These are phyloP conservation scores for Rhizoclosmatium globosum DNA, from an alignment of 192 early-diverging fungal genomes.

Conservation along the genomic window DNA sequence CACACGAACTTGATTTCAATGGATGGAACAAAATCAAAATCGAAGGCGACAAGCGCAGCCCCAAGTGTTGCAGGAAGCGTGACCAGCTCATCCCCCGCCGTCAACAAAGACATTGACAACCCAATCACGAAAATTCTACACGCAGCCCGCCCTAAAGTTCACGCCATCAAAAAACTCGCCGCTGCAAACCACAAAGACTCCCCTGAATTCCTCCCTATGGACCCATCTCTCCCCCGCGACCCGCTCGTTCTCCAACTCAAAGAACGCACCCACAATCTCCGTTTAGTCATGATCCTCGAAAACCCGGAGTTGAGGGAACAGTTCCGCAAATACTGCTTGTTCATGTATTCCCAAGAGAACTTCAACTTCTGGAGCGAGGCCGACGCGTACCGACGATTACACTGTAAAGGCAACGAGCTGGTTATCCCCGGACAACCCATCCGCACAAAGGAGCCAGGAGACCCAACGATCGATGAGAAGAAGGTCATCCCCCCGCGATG, in stretches of 20 bases:
- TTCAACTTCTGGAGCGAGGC: slow-evolving; percentile 74
- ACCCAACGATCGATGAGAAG: not conserved
- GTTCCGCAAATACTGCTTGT: slow-evolving; percentile 70
- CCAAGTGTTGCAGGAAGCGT: not conserved
- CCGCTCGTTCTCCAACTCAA: slow-evolving; percentile 18
- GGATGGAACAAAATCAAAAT: slow-evolving; percentile 19
- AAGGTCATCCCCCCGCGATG: not conserved
- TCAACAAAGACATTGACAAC: slow-evolving; percentile 7
- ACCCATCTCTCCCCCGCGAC: slow-evolving; percentile 10
- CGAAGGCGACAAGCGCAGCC: not conserved
- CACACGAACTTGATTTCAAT: slow-evolving; percentile 37
- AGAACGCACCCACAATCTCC: slow-evolving; percentile 5
- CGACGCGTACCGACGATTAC: slow-evolving; percentile 55
- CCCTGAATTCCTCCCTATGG: slow-evolving; percentile 28
- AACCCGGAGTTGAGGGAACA: slow-evolving; percentile 58
- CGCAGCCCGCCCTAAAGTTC: slow-evolving; percentile 14
- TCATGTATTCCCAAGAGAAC: slow-evolving; percentile 79
- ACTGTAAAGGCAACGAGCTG: slow-evolving; percentile 17
- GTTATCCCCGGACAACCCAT: slow-evolving; percentile 36
- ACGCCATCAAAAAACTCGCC: slow-evolving; percentile 26
- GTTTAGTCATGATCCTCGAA: slow-evolving; percentile 69
- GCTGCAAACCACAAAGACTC: slow-evolving; percentile 8
- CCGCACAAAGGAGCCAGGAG: not conserved
- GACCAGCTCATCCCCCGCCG: not conserved
- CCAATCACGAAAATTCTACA: slow-evolving; percentile 22